Conservation (phyloP, 805 yeast species). For the Tetrapisispora fleetii region DNA sequence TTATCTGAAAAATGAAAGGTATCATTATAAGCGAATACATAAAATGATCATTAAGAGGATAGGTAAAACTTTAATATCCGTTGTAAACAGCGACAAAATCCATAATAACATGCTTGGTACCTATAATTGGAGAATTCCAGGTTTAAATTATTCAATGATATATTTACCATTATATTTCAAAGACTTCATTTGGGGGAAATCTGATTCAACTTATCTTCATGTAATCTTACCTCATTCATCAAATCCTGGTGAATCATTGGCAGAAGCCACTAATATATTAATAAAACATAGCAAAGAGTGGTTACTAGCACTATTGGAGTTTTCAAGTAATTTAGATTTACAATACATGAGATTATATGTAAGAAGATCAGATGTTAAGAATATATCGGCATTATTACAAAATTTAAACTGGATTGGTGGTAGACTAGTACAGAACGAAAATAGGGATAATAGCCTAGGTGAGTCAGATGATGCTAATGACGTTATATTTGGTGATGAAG, state of each 20-base stretch:
- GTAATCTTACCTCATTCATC: slow-evolving; percentile 11
- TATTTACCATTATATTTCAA: slow-evolving; percentile 19
- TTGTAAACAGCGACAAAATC: background rate
- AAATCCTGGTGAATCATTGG: background rate
- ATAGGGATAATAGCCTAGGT: slow-evolving; percentile 8
- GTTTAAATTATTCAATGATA: slow-evolving; percentile 17
- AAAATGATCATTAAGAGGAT: slow-evolving; percentile 9
- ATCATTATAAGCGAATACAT: slow-evolving; percentile 5
- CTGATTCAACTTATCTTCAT: slow-evolving; percentile 12
- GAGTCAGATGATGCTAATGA: slow-evolving; percentile 7
- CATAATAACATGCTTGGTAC: background rate
- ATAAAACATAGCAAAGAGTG: slow-evolving; percentile 15
- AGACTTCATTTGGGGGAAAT: slow-evolving; percentile 20
- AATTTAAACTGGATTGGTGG: slow-evolving; percentile 29
- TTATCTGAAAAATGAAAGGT: background rate
- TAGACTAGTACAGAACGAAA: slow-evolving; percentile 21
- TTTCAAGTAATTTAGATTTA: slow-evolving; percentile 12
- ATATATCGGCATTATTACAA: slow-evolving; percentile 15
- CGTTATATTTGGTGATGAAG: slow-evolving; percentile 18
- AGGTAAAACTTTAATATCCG: slow-evolving; percentile 7
- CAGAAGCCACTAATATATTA: background rate
- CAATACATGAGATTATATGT: slow-evolving; percentile 17
- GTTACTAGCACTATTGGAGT: slow-evolving; percentile 22
- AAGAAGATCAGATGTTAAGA: slow-evolving; percentile 10
- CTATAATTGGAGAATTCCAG: slow-evolving; percentile 18